Evolutionary conservation across 495 filamentous ascomycete genomes (phyloP), one percentile per base, ranked within the genome.

Genomic region (Xylaria cubensis): DNA sequence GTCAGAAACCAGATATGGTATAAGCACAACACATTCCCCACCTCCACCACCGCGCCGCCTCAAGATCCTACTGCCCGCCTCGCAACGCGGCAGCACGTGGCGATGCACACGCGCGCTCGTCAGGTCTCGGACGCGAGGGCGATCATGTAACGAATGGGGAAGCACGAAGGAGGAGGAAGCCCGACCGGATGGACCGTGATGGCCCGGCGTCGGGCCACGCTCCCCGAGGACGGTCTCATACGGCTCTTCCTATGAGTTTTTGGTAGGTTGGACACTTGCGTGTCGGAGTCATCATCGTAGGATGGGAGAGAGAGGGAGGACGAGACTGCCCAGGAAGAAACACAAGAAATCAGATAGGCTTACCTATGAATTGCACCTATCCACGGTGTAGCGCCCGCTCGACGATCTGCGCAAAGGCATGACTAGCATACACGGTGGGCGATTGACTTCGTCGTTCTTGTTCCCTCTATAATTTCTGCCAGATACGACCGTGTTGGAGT

Each of bases 161-260:
- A 65, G 77, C 77, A 50, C 70, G 56, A 17, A 51, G 68, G 65
- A 67, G 50, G 67, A 44, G 39, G 12, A 42, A 13, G 39, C 36
- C 36, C 7, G 36, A 39, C 6, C 7, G 36, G 36, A 39, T 8
- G 36, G 36, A 39, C 26, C 26, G 2, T 29, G 26, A 29, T 29
- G 36, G 36, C 36, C 36, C 26, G 26, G 36, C 36, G 6, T 39
- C 53, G 29, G 21, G 12, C 12, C 39, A 42, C 39, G 5, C n/a
- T 8, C 21, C 42, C 71, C 77, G 74, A 59, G 44, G 74, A 74
- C 56, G 75, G 82, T 82, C 82, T 86, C 81, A 86, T 80, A 85
- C 84, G 84, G 84, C 84, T 86, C 84, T 86, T 86, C 84, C 84
- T 86, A 85, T 74, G 78, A 73, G 24, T 71, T 70, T 55, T 50